These are phyloP conservation scores for Globisporangium orthogonon DNA, from an alignment of 352 stramenopile species.

Conservation along the genomic window DNA sequence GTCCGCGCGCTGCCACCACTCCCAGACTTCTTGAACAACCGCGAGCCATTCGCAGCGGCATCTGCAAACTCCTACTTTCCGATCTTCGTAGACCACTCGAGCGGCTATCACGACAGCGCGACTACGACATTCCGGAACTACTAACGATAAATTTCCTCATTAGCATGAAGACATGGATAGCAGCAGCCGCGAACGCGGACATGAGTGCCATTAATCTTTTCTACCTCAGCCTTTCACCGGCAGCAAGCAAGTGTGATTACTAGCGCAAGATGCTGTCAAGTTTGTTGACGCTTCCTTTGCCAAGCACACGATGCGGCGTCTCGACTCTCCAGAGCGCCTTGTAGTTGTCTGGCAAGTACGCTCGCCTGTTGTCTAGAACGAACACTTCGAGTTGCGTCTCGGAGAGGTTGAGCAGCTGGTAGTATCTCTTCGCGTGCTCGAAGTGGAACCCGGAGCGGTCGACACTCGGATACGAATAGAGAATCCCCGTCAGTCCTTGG, in stretches of 20 bases:
- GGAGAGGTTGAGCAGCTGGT: slow-evolving; percentile 58
- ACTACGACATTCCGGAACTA: slow-evolving; percentile 39
- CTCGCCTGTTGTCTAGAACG: slow-evolving; percentile 61
- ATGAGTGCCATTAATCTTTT: background rate
- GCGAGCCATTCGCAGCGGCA: slow-evolving; percentile 34
- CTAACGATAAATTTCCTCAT: background rate
- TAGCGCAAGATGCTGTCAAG: slow-evolving; percentile 75
- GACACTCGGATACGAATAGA: slow-evolving; percentile 65
- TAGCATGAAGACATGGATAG: no score
- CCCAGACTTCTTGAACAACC: slow-evolving; percentile 56
- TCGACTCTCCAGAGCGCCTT: slow-evolving; percentile 72
- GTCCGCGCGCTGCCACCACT: slow-evolving; percentile 42
- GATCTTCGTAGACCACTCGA: slow-evolving; percentile 36
- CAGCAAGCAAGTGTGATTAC: background rate
- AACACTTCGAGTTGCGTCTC: slow-evolving; percentile 80
- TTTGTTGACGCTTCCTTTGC: slow-evolving; percentile 78
- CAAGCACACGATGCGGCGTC: slow-evolving; percentile 61
- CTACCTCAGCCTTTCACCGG: no score
- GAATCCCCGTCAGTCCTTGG: slow-evolving; percentile 58
- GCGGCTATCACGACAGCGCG: slow-evolving; percentile 33
- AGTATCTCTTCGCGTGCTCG: slow-evolving; percentile 76
- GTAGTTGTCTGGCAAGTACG: slow-evolving; percentile 54
- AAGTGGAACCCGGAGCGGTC: slow-evolving; percentile 51
- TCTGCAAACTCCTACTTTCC: slow-evolving; percentile 33
- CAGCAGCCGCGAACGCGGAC: no score